phyloP scores from a whole-genome alignment of 169 alveolate species.

The Cystoisospora suis region DNA sequence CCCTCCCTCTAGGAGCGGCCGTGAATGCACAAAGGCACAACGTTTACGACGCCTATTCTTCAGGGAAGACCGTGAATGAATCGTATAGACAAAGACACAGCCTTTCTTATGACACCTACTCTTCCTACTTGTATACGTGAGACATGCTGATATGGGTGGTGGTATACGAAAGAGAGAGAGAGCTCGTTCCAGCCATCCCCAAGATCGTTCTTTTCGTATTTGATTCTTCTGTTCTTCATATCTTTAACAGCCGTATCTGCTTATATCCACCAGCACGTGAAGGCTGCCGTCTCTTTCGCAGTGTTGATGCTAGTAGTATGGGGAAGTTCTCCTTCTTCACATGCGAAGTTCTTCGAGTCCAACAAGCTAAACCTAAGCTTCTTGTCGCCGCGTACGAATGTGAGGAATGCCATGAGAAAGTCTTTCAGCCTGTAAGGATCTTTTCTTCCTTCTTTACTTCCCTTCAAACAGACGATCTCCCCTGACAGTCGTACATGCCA shows the following conservation, averaged over 20 bases:
- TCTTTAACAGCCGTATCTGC: conserved; percentile 31
- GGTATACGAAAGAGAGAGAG: background rate
- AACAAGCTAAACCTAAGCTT: conserved; percentile 40
- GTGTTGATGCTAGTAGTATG: conserved; percentile 24
- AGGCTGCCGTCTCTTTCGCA: conserved; percentile 30
- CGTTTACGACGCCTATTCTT: background rate
- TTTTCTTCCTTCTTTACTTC: background rate
- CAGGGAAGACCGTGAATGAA: background rate
- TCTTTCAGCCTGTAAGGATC: conserved; percentile 44
- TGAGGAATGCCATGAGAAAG: conserved; percentile 57
- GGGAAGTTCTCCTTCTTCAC: conserved; percentile 45
- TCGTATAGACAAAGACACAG: background rate
- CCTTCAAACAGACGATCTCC: too few relatives aligned
- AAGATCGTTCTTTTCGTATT: background rate
- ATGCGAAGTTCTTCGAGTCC: conserved; percentile 48
- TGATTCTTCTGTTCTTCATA: background rate
- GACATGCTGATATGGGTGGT: background rate
- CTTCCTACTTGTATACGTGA: too few relatives aligned
- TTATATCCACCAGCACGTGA: conserved; percentile 35
- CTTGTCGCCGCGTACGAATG: conserved; percentile 64
- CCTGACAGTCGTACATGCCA: background rate
- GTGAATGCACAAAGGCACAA: too few relatives aligned
- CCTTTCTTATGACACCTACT: too few relatives aligned
- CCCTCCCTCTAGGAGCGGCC: too few relatives aligned
- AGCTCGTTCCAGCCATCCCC: background rate